Base-by-base conservation (phyloP, 148 eudicot genomes). In the Salicornia ramosissima region DNA sequence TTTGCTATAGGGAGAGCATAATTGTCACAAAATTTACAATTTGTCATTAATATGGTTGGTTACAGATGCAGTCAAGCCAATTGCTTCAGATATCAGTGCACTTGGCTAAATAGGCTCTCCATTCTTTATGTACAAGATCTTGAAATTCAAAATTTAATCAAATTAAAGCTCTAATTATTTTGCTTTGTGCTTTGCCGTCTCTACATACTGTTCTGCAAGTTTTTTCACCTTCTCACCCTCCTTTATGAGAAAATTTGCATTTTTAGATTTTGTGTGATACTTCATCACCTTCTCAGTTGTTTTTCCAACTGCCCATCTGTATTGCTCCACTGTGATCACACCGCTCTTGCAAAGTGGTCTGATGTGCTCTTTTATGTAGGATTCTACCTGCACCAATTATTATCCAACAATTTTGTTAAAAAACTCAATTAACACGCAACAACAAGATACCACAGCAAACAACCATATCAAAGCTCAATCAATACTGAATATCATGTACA, bases 301-400 rank as follows among this genome's bases (percentile, higher is more conserved):
- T 75, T 85, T 88, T 28, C 81, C 84, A 25, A 88, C 95, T 4
- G 95, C 89, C 90, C 90, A 88, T 72, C 92, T 71, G 75, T 90
- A 90, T 33, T 94, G 95, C 24, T 90, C 90, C 10, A 83, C 96
- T 16, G 91, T 84, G 66, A 90, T 88, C 72, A 93, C 89, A 30
- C 90, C 86, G 49, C 98, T 93, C 84, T 90, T 94, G 91, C 97
- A 90, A 15, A 94, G 74, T 57, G 98, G 97, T 73, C 97, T 80
- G 78, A 94, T 80, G 83, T 94, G 98, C 88, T 94, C 98, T 80
- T 94, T 94, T 57, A 94, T 84, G 67, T 90, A 94, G 46, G 92
- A 87, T 86, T 90, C 88, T 28, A 92, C 97, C 98, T 94, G 80
- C 69, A 60, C 14, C 55, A 28, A 30, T 47, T 42, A 25, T 2